Evolutionary conservation across 495 filamentous ascomycete genomes (phyloP).

Genomic region (Penicillium bovifimosum): DNA sequence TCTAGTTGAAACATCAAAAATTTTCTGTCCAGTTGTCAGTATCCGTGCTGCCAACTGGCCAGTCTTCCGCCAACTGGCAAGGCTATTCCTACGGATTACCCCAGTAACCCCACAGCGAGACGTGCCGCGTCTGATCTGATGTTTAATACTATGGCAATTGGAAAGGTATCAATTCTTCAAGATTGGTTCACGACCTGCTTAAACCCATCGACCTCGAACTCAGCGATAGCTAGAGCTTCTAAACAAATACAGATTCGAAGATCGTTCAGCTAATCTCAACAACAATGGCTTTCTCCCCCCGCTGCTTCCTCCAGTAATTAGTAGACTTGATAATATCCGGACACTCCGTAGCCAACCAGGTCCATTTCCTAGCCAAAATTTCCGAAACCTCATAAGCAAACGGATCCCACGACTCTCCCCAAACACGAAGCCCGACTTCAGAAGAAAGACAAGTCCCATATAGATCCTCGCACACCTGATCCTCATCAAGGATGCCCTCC

Average conservation of each 20-base stretch:
- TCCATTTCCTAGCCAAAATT: slow-evolving; percentile 12
- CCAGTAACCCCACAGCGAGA: no score
- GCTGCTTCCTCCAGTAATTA: slow-evolving; percentile 20
- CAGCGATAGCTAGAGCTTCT: no score
- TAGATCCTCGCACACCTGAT: slow-evolving; percentile 19
- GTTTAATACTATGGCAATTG: no score
- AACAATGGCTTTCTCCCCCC: slow-evolving; percentile 15
- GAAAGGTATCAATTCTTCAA: no score
- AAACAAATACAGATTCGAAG: not conserved
- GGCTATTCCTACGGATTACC: no score
- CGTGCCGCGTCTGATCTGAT: no score
- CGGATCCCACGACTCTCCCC: slow-evolving; percentile 25
- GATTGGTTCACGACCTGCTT: no score
- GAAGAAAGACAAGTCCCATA: slow-evolving; percentile 7
- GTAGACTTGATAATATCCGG: slow-evolving; percentile 18
- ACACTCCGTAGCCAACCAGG: slow-evolving; percentile 14
- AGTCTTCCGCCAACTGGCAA: no score
- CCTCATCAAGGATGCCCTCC: slow-evolving; percentile 12
- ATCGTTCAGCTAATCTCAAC: not conserved
- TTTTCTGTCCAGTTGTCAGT: no score
- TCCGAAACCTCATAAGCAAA: slow-evolving; percentile 21
- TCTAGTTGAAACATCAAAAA: no score
- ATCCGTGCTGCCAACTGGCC: no score
- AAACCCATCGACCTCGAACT: no score
- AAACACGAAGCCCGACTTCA: slow-evolving; percentile 14